phyloP scores from a whole-genome alignment of 768 basidiomycete genomes.

The Sarcomyxa edulis region DNA sequence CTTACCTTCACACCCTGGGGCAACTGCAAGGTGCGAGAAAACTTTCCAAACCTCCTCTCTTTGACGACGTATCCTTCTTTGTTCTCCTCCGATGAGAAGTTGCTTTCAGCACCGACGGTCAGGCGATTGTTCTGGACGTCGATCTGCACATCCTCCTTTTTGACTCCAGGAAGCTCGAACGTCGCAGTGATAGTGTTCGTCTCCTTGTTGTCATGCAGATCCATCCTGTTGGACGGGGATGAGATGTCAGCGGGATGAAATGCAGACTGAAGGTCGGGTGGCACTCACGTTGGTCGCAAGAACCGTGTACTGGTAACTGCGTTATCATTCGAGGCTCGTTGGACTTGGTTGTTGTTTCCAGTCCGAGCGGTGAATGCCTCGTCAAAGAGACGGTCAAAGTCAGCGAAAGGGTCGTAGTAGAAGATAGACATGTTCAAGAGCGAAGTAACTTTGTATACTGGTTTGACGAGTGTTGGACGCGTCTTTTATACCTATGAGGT shows the following conservation, averaged over 20 bases:
- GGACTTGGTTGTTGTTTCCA: background rate
- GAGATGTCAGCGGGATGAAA: background rate
- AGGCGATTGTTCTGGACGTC: constrained; percentile 48
- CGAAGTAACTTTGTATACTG: too few species aligned
- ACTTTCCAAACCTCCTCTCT: constrained; percentile 46
- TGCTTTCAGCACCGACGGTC: constrained; percentile 46
- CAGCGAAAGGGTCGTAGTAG: constrained; percentile 39
- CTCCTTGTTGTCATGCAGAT: constrained; percentile 46
- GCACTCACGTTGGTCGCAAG: constrained; percentile 3
- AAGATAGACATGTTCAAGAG: constrained; percentile 21
- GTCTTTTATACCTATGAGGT: too few species aligned
- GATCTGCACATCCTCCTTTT: constrained; percentile 48
- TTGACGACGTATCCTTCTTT: constrained; percentile 37
- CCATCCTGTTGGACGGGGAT: constrained; percentile 41
- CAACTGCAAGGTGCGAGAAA: constrained; percentile 44
- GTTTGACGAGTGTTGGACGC: too few species aligned
- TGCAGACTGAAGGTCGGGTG: background rate
- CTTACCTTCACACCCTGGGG: constrained; percentile 54
- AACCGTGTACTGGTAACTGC: background rate
- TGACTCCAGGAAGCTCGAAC: constrained; percentile 57
- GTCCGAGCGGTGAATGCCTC: constrained; percentile 16
- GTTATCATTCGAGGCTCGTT: background rate
- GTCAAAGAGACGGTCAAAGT: constrained; percentile 42
- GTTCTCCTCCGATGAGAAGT: constrained; percentile 27
- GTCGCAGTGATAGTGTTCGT: constrained; percentile 49